A percentile compares a stretch with the other conserved stretches of the same genome.
Evolutionary conservation across 2,329 filamentous ascomycete genomes (phyloP).

Genomic region (Aspergillus fischeri): DNA sequence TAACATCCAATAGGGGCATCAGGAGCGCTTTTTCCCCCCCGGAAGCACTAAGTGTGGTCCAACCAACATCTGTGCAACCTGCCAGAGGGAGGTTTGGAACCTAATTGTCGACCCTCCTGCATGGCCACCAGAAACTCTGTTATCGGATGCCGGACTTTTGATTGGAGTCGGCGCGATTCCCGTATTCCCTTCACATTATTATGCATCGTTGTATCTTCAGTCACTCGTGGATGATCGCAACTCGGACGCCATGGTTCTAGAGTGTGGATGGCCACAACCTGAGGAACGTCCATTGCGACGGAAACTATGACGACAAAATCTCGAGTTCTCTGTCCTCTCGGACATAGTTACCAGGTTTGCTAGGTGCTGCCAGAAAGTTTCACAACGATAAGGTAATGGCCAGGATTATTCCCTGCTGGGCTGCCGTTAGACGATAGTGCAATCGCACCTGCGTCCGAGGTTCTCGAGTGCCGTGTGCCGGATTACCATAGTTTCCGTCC

Average conservation of each 20-base stretch:
- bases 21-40: constrained; percentile 3
- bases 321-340: neutral
- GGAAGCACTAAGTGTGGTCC: neutral
- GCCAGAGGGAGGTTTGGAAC: neutral
- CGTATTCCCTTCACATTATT: neutral
- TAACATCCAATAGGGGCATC: constrained; percentile 15
- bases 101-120: constrained; percentile 1
- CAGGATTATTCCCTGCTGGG: neutral
- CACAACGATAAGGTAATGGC: neutral
- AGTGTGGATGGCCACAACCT: neutral
- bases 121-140: constrained; percentile 7
- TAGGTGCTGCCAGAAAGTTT: neutral
- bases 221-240: constrained; percentile 4
- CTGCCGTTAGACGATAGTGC: neutral
- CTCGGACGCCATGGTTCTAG: constrained; percentile 8
- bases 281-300: too few relatives aligned
- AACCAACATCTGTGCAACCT: neutral
- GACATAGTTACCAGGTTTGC: neutral
- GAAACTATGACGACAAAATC: neutral
- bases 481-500: neutral
- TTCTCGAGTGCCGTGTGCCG: neutral
- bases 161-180: neutral
- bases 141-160: constrained; percentile 1
- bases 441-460: neutral
- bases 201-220: neutral